phyloP scores from a whole-genome alignment of 2,329 filamentous ascomycete genomes.

The Neopestalotiopsis sp. region DNA sequence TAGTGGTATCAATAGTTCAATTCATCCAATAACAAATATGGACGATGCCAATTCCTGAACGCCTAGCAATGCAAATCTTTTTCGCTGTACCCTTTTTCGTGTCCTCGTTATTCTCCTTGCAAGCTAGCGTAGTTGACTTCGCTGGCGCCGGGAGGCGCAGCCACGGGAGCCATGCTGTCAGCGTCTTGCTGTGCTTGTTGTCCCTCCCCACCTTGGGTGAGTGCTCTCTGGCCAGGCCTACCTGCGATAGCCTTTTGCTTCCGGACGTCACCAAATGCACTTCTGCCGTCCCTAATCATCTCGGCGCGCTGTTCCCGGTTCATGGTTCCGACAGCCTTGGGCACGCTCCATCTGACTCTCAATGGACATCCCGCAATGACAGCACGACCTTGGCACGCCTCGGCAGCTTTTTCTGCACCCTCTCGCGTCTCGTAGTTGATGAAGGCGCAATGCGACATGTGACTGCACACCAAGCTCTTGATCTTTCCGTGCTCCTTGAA shows the following conservation, averaged over 20 bases:
- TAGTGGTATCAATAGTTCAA: conserved; percentile 7
- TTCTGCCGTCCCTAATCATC: conserved; percentile 79
- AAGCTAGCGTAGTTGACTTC: conserved; percentile 87
- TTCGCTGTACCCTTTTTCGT: neutral
- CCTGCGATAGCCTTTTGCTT: conserved; percentile 38
- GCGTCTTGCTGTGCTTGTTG: conserved; percentile 32
- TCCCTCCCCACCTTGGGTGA: conserved; percentile 30
- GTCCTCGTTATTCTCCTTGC: conserved; percentile 70
- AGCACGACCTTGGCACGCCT: conserved; percentile 83
- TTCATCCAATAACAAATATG: neutral
- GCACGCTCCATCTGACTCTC: conserved; percentile 89
- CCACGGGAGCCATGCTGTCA: conserved; percentile 54
- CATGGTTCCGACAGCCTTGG: conserved; percentile 90
- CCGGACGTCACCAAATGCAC: conserved; percentile 53
- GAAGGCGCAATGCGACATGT: conserved; percentile 96
- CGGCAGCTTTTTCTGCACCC: conserved; percentile 84
- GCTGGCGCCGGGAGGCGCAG: conserved; percentile 78
- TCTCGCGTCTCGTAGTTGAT: conserved; percentile 89
- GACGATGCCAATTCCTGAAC: neutral
- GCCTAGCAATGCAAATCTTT: conserved; percentile 9
- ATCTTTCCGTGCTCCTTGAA: conserved; percentile 90
- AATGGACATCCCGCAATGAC: conserved; percentile 91
- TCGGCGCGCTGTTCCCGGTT: conserved; percentile 82
- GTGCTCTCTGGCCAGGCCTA: conserved; percentile 26
- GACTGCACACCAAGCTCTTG: conserved; percentile 91